phyloP scores from a whole-genome alignment of 192 early-diverging fungal genomes.

The Pilobolus umbonatus region DNA sequence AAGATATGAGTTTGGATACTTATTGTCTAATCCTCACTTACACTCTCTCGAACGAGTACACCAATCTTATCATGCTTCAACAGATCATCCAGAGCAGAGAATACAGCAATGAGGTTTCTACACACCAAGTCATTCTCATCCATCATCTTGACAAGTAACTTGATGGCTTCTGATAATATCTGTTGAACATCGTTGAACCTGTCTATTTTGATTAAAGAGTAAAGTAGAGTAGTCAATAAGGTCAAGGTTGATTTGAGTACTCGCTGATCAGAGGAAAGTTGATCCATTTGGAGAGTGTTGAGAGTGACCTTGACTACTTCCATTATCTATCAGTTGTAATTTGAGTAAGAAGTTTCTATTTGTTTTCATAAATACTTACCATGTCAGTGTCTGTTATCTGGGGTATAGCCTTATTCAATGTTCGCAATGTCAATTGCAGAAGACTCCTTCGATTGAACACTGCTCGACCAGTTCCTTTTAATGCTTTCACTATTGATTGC shows the following conservation, averaged over 20 bases:
- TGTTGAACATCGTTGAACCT: neutral
- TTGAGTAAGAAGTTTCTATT: too few species aligned
- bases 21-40: too few species aligned
- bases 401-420: too few species aligned
- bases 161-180: slow-evolving; percentile 4
- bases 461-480: too few species aligned
- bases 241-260: slow-evolving; percentile 1
- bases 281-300: too few species aligned
- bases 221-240: slow-evolving; percentile 1
- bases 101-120: slow-evolving; percentile 18
- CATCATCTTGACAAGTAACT: slow-evolving; percentile 12
- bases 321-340: too few species aligned
- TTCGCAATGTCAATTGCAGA: too few species aligned
- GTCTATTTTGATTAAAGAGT: neutral
- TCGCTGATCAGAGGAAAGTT: slow-evolving; percentile 5
- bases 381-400: too few species aligned
- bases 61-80: slow-evolving; percentile 14
- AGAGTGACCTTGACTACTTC: too few species aligned
- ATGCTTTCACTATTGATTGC: too few species aligned
- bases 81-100: slow-evolving; percentile 26
- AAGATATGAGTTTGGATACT: neutral
- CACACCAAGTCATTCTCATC: slow-evolving; percentile 19
- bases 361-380: too few species aligned
- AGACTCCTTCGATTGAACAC: too few species aligned
- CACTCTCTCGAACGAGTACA: slow-evolving; percentile 10